phyloP scores from a whole-genome alignment of 2,329 filamentous ascomycete genomes.

The Endoconidiophora polonica region DNA sequence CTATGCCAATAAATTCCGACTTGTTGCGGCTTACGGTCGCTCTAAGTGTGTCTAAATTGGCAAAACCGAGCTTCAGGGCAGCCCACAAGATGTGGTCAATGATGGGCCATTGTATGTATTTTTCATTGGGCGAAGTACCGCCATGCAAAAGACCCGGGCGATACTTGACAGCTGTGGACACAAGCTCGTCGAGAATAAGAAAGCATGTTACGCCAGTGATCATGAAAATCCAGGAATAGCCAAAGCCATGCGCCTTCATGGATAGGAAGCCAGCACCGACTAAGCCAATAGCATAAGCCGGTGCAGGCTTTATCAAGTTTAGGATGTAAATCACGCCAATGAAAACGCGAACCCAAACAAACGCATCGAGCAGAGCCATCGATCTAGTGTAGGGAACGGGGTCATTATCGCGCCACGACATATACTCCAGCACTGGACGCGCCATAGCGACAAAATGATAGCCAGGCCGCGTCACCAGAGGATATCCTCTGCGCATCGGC shows the following conservation, averaged over 20 bases:
- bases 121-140: neutral
- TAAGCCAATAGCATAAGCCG: conserved; percentile 4
- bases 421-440: conserved; percentile 4
- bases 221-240: neutral
- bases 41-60: conserved; percentile 5
- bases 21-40: neutral
- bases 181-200: conserved; percentile 1
- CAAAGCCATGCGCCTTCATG: neutral
- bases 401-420: neutral
- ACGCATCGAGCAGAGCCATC: conserved; percentile 4
- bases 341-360: conserved; percentile 9
- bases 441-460: conserved; percentile 7
- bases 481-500: conserved; percentile 10
- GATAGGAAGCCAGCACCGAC: neutral
- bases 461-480: neutral
- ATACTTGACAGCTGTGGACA: neutral
- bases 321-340: neutral
- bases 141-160: neutral
- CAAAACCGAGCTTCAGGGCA: conserved; percentile 4
- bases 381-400: neutral
- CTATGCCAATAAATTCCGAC: conserved; percentile 3
- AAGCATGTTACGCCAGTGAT: neutral
- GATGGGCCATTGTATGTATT: neutral
- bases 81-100: neutral
- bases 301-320: neutral